These are phyloP conservation scores for Rhododendron ovatum DNA, from an alignment of 148 eudicot genomes.

Conservation along the genomic window DNA sequence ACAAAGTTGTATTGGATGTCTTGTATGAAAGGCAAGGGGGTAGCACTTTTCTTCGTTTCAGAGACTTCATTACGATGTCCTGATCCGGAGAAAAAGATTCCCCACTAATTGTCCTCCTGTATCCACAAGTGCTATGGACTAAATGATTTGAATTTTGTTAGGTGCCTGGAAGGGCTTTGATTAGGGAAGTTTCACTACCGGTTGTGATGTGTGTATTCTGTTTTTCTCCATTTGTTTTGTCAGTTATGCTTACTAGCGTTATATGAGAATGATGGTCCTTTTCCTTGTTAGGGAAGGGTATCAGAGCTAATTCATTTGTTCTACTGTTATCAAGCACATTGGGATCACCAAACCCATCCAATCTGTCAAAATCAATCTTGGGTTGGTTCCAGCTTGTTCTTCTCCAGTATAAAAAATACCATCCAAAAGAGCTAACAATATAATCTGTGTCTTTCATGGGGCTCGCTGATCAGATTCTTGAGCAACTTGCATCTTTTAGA, in stretches of 20 bases:
- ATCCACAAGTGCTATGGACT: background rate
- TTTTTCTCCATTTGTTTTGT: background rate
- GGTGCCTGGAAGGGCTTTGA: background rate
- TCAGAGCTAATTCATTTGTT: background rate
- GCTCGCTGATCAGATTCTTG: background rate
- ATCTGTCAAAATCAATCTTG: background rate
- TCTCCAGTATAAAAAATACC: background rate
- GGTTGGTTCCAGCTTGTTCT: background rate
- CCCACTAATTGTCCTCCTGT: background rate
- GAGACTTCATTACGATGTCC: background rate
- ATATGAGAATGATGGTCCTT: background rate
- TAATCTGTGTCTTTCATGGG: background rate
- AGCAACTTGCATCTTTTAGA: background rate
- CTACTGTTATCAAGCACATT: background rate
- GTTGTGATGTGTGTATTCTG: background rate
- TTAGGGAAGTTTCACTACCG: background rate
- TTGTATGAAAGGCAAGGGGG: background rate
- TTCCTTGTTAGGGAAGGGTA: background rate
- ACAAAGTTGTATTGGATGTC: background rate
- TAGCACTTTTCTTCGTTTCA: background rate
- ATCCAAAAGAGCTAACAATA: too few species aligned
- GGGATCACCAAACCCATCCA: background rate
- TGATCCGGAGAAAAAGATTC: background rate
- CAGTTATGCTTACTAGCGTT: background rate
- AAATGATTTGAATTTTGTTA: background rate